These are phyloP conservation scores for Chrysosphaeria jannelii DNA, from an alignment of 2,329 filamentous ascomycete genomes.

Conservation along the genomic window DNA sequence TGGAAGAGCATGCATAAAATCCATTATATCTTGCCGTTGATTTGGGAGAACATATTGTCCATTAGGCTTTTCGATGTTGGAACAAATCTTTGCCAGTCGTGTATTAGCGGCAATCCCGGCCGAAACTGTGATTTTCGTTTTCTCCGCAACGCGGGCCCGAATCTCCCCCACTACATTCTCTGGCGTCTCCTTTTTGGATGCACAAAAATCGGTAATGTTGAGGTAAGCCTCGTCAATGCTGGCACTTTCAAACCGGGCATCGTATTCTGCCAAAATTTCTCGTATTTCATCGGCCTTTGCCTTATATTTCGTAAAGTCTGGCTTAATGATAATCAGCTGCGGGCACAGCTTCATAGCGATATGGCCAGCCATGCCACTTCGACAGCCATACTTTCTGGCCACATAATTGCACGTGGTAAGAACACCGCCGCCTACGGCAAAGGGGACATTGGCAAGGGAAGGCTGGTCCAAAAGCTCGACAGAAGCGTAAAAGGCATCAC, in stretches of 20 bases:
- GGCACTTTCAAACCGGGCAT: constrained; percentile 69
- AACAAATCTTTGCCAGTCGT: constrained; percentile 81
- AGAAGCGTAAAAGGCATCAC: constrained; percentile 90
- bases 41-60: constrained; percentile 56
- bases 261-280: constrained; percentile 57
- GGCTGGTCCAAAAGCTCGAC: constrained; percentile 67
- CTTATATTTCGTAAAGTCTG: constrained; percentile 75
- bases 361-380: constrained; percentile 87
- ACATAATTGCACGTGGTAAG: constrained; percentile 55
- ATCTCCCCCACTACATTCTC: constrained; percentile 50
- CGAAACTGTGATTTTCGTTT: constrained; percentile 62
- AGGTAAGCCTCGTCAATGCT: constrained; percentile 93
- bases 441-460: constrained; percentile 60
- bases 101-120: constrained; percentile 86
- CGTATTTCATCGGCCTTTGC: constrained; percentile 74
- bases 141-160: constrained; percentile 43
- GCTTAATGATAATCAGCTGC: constrained; percentile 46
- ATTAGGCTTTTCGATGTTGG: constrained; percentile 88
- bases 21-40: constrained; percentile 45
- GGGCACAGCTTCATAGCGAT: constrained; percentile 88
- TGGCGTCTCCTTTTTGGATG: constrained; percentile 32
- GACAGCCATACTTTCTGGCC: constrained; percentile 66
- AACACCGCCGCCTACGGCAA: constrained; percentile 53
- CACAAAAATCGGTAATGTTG: constrained; percentile 73
- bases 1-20: constrained; percentile 58